Percentiles rank a stretch among this genome's conserved stretches.
Evolutionary conservation across 768 basidiomycete species (phyloP).

Genomic region (Tylopilus rubrobrunneus): DNA sequence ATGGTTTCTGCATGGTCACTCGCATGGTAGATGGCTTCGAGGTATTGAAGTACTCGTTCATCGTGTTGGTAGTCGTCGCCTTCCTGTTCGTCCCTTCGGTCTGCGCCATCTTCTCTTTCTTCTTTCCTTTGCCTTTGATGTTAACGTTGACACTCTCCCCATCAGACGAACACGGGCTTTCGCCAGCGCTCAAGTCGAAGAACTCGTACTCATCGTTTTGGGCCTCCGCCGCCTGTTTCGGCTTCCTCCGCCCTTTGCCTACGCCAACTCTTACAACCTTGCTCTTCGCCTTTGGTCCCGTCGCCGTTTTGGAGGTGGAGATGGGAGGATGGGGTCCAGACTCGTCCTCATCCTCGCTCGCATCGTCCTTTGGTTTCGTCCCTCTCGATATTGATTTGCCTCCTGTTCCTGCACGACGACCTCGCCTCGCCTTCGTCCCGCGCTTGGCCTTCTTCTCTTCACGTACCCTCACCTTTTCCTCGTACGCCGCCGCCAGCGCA

Average conservation of each 20-base stretch:
- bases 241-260: slow-evolving; percentile 13
- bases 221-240: slow-evolving; percentile 21
- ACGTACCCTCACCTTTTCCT: slow-evolving; percentile 53
- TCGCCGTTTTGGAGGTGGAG: slow-evolving; percentile 2
- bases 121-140: slow-evolving; percentile 11
- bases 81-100: background rate
- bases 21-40: slow-evolving; percentile 7
- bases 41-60: slow-evolving; percentile 8
- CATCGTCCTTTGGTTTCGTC: background rate
- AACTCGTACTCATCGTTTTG: slow-evolving; percentile 28
- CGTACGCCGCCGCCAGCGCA: slow-evolving; percentile 56
- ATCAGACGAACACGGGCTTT: slow-evolving; percentile 20
- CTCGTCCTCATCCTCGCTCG: background rate
- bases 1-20: slow-evolving; percentile 2
- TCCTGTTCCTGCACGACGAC: background rate
- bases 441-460: slow-evolving; percentile 36
- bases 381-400: background rate
- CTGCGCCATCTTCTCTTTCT: background rate
- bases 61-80: slow-evolving; percentile 1
- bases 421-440: slow-evolving; percentile 17
- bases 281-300: slow-evolving; percentile 4
- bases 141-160: background rate
- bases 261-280: slow-evolving; percentile 5
- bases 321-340: slow-evolving; percentile 1
- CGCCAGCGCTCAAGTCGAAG: slow-evolving; percentile 23